Conservation (phyloP, 1,139 yeast species). For the Pichia sp. region DNA sequence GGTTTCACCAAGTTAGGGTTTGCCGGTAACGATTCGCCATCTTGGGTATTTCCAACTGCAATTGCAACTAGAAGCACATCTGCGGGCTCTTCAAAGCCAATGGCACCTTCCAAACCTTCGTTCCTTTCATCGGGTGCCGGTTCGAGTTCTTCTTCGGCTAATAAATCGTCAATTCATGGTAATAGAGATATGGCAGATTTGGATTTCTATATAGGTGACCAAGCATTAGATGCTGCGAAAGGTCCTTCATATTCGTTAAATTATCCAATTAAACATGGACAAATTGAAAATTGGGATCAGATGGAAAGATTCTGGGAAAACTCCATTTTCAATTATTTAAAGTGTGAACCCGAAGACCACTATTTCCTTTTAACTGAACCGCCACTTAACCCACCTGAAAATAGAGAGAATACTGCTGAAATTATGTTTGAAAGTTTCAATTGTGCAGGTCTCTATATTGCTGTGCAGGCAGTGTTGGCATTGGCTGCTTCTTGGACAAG, state of each 20-base stretch:
- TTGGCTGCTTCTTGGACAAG: slow-evolving; percentile 99
- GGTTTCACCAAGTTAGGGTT: slow-evolving; percentile 96
- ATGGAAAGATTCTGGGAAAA: slow-evolving; percentile 99
- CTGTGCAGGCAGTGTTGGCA: slow-evolving; percentile 97
- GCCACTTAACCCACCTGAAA: slow-evolving; percentile 97
- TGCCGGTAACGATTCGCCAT: slow-evolving; percentile 98
- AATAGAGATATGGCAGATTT: slow-evolving; percentile 83
- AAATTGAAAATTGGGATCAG: slow-evolving; percentile 98
- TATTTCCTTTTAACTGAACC: slow-evolving; percentile 94
- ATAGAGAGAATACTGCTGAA: slow-evolving; percentile 96
- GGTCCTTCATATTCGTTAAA: slow-evolving; percentile 85
- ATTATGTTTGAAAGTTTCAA: slow-evolving; percentile 98
- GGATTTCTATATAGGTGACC: slow-evolving; percentile 93
- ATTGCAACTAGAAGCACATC: slow-evolving; percentile 67
- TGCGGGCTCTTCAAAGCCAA: slow-evolving; percentile 29
- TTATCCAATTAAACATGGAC: slow-evolving; percentile 96
- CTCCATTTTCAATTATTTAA: slow-evolving; percentile 87
- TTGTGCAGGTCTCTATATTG: slow-evolving; percentile 96
- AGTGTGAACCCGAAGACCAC: slow-evolving; percentile 99
- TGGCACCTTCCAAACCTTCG: slow-evolving; percentile 29
- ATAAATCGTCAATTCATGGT: slow-evolving; percentile 21
- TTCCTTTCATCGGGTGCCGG: slow-evolving; percentile 21
- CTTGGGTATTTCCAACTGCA: slow-evolving; percentile 95
- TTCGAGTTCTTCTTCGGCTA: slow-evolving; percentile 23
- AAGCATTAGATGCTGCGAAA: slow-evolving; percentile 81